Conservation (phyloP, 169 alveolate genomes). For the Babesia bovis region DNA sequence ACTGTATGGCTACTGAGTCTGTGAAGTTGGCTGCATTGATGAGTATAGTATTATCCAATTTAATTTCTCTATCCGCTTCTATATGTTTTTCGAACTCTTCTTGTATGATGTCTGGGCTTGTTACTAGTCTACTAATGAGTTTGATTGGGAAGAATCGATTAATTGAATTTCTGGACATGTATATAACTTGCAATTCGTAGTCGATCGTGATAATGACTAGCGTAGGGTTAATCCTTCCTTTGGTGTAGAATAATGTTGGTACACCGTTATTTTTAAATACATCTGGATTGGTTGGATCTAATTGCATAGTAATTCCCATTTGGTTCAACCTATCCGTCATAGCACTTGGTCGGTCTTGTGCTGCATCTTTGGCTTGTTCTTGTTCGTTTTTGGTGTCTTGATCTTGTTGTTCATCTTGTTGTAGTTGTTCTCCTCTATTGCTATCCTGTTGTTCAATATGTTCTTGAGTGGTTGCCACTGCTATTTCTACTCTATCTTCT, state of each 20-base stretch:
- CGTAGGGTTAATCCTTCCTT: conserved; percentile 49
- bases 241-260: conserved; percentile 60
- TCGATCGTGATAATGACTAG: conserved; percentile 45
- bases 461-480: conserved; percentile 1
- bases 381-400: not conserved
- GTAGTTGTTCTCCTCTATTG: not conserved
- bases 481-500: conserved; percentile 4
- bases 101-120: conserved; percentile 29
- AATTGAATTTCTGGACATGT: conserved; percentile 50
- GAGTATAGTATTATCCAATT: conserved; percentile 23
- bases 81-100: conserved; percentile 51
- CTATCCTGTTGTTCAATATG: not conserved
- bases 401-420: not conserved
- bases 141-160: conserved; percentile 68
- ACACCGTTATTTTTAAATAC: conserved; percentile 44
- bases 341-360: not conserved
- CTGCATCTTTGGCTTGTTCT: not conserved
- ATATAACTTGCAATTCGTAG: conserved; percentile 47
- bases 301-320: not conserved
- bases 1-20: conserved; percentile 65
- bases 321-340: not conserved
- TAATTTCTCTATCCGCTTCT: conserved; percentile 17
- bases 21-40: conserved; percentile 63
- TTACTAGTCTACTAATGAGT: conserved; percentile 52
- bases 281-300: conserved; percentile 4